phyloP scores from a whole-genome alignment of 2,329 filamentous ascomycete genomes.

The Ophiostoma ulmi region DNA sequence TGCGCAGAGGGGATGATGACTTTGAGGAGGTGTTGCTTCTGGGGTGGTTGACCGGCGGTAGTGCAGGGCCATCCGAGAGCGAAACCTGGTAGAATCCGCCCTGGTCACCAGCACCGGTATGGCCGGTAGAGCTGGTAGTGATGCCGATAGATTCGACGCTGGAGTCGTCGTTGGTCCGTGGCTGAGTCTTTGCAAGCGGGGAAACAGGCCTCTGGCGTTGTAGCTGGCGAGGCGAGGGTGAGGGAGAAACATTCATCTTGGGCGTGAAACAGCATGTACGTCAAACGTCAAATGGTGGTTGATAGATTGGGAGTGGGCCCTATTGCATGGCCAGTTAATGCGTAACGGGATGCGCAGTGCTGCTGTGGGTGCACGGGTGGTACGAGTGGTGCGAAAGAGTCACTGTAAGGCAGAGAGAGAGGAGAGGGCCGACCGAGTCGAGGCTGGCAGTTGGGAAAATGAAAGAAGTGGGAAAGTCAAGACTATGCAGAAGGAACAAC shows the following conservation, averaged over 20 bases:
- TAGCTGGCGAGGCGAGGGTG: conserved; percentile 23
- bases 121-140: not conserved
- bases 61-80: conserved; percentile 17
- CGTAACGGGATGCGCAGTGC: conserved; percentile 29
- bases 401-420: conserved; percentile 1
- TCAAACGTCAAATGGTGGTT: not conserved
- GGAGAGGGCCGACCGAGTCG: not conserved
- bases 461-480: conserved; percentile 18
- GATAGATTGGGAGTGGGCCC: conserved; percentile 21
- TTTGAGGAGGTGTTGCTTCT: not conserved
- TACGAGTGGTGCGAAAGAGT: not conserved
- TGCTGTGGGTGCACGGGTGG: not conserved
- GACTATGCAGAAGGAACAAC: not conserved
- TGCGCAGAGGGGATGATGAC: not conserved
- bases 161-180: conserved; percentile 13
- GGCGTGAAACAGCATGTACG: conserved; percentile 5
- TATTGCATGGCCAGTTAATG: conserved; percentile 40
- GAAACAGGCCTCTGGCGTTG: conserved; percentile 20
- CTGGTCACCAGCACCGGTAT: conserved; percentile 13
- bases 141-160: conserved; percentile 16
- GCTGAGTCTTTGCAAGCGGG: conserved; percentile 18
- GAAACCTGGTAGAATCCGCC: conserved; percentile 19
- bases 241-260: conserved; percentile 22
- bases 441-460: not conserved
- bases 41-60: not conserved